Evolutionary conservation across 1,139 yeast species (phyloP), one percentile per base, ranked within the genome.

Genomic region (Blastobotrys raffinosifermentans): DNA sequence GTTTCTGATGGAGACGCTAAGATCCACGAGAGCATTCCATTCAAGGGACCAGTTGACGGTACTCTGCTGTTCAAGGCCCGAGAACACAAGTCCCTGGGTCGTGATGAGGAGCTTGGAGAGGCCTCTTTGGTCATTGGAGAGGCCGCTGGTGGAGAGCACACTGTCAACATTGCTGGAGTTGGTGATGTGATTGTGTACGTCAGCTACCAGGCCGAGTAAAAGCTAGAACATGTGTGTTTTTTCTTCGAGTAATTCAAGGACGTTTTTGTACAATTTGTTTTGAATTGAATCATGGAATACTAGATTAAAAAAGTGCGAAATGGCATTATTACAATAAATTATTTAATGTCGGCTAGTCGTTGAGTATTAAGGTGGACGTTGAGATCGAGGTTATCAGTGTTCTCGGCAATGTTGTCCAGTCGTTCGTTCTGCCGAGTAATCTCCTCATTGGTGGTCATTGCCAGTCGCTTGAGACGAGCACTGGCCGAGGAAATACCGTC

Each of bases 21-120:
- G 41, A 76, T 86, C 74, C 74, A 75, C 49, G 96, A 85, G 54
- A 68, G 78, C 17, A 67, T 73, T 45, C 70, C 79, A 4, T 84
- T 87, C 65, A 77, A 73, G 54, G 77, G 91, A 8, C 66, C 80
- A 3, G 60, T 77, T 2, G 77, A 73, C 13, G 79, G 80, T 2
- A 68, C 66, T 39, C 54, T 89, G 34, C 63, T 74, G 4, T 73
- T 89, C 52, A 66, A 68, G 27, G 73, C 84, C 11, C 69, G 75
- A 35, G 79, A 80, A 35, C 82, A 77, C 55, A 94, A 83, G 58
- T 72, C 77, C 3, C 72, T 89, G 50, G 91, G 94, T 30, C 78
- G 82, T 53, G 79, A 75, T 46, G 68, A 69, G 31, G 82, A 75
- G 37, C 46, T 86, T 34, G 94, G 84, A 11, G 70, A 69, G 37